Base-by-base conservation (phyloP, 306 rosid genomes). In the Glycine tomentella region DNA sequence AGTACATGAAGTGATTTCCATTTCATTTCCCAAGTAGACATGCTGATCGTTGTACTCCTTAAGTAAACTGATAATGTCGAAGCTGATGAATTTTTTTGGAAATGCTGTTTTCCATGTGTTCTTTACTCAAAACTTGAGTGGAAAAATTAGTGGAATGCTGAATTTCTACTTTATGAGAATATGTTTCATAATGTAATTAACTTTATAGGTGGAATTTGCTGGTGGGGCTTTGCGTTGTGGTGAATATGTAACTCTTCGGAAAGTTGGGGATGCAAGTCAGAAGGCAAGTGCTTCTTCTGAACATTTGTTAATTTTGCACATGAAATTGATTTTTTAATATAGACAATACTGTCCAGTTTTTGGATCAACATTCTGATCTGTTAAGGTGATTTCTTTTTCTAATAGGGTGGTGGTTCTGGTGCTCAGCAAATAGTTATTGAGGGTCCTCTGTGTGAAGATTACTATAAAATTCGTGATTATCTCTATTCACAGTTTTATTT, bases 211-310 rank as follows among this genome's bases (percentile, higher is more conserved):
- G 74, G 99, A 96, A 80, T 92, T 93, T 83, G 88, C 94, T 11
- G 88, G 89, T 7, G 97, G 97, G 59, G 99, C 97, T 69, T 66
- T 96, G 85, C 91, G 98, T n/a, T 93, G 98, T 12, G 98, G 98
- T 55, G 98, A 96, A 82, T 88, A 88, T 38, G 97, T 96, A 81
- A 96, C 99, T 33, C 42, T 93, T 46, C 93, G 97, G 70, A 93
- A 96, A 87, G 91, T 93, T 77, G 97, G 98, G 69, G 99, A 93
- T 81, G 90, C 97, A 70, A 87, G 82, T 83, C 98, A 92, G 69
- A 96, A 96, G 96, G 99, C 84, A 69, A 86, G 87, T 75, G n/a
- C 71, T 67, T 82, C 64, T 65, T 56, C 66, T 55, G 45, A 81
- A 46, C 73, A 65, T 71, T 62, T 69, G 48, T 81, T 72, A 44